A percentile compares a stretch with the other conserved stretches of the same genome.
Conservation (phyloP, 1,284 basidiomycete species). For the Ustilago curta region DNA sequence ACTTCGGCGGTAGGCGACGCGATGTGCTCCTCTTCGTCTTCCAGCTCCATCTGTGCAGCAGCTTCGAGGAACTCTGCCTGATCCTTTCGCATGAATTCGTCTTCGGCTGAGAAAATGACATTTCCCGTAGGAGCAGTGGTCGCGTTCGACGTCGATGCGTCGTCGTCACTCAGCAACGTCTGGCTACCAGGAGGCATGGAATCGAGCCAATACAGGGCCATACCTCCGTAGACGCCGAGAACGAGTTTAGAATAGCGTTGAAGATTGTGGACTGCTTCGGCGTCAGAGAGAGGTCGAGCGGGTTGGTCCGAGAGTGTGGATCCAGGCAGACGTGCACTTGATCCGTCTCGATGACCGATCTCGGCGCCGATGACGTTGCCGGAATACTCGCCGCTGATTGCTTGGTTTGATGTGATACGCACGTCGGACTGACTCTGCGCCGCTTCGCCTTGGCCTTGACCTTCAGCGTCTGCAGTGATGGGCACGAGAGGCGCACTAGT, state of each 20-base stretch:
- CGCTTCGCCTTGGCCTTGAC: not conserved
- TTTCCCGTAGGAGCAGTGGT: conserved; percentile 2
- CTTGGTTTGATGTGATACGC: conserved; percentile 54
- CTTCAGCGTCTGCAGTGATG: conserved; percentile 1
- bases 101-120: conserved; percentile 48
- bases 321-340: conserved; percentile 21
- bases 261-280: conserved; percentile 53
- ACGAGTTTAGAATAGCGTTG: conserved; percentile 61
- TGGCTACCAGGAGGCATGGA: conserved; percentile 32
- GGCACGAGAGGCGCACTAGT: conserved; percentile 17
- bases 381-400: conserved; percentile 31
- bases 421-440: conserved; percentile 27
- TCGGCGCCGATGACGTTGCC: conserved; percentile 63
- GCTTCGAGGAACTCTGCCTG: conserved; percentile 54
- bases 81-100: conserved; percentile 51
- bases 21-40: conserved; percentile 43
- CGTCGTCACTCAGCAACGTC: not conserved
- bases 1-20: too few relatives aligned
- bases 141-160: not conserved
- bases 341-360: conserved; percentile 45
- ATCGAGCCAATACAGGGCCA: conserved; percentile 60
- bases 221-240: conserved; percentile 61
- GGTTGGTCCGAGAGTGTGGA: conserved; percentile 29
- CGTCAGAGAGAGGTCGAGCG: conserved; percentile 38
- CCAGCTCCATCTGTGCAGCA: conserved; percentile 52